Evolutionary conservation across 306 rosid genomes (phyloP).

Genomic region (Comarum palustre): DNA sequence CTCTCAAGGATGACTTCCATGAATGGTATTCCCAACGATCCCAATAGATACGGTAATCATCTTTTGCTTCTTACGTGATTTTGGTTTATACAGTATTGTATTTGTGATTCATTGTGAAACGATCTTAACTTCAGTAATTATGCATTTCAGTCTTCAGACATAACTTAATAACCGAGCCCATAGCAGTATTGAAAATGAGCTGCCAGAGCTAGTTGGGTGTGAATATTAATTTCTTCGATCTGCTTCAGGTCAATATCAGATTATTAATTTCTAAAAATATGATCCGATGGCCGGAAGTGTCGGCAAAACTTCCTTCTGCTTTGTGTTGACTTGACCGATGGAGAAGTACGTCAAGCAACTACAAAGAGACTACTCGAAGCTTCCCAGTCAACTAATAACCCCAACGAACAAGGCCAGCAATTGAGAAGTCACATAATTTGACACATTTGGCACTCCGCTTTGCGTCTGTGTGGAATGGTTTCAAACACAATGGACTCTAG

Average conservation of each 20-base stretch:
- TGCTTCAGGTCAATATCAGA: background rate
- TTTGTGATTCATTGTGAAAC: no score
- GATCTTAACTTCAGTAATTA: no score
- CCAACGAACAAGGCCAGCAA: background rate
- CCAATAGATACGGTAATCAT: no score
- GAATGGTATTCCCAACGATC: no score
- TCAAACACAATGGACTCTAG: no score
- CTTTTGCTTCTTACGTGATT: no score
- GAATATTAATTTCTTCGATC: background rate
- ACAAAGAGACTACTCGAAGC: background rate
- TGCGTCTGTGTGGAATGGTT: background rate
- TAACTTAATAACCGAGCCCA: no score
- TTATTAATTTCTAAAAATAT: no score
- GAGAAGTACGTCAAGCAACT: background rate
- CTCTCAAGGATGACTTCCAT: no score
- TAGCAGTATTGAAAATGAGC: background rate
- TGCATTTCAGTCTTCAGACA: no score
- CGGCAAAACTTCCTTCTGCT: background rate
- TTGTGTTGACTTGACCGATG: constrained; percentile 17
- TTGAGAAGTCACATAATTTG: background rate
- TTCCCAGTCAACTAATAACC: constrained; percentile 4
- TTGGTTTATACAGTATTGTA: no score
- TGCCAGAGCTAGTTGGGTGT: no score
- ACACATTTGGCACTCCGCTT: constrained; percentile 7
- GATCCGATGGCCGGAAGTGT: constrained; percentile 7